These are phyloP conservation scores for Citrus sp. DNA, from an alignment of 345 rosid species.

Conservation along the genomic window DNA sequence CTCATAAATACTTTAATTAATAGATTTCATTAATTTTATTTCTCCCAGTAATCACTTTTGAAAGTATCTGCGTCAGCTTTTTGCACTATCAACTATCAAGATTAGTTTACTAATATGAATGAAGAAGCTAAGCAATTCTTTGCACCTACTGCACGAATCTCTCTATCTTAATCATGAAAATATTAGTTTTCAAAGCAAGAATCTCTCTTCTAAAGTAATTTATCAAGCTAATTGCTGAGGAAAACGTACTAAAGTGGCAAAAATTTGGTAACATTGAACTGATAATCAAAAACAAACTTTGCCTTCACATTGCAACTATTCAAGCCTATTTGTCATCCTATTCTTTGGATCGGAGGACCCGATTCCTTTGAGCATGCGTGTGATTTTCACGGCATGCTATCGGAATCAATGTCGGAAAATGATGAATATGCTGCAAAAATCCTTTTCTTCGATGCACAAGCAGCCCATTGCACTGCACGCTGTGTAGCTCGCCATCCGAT, in stretches of 20 bases:
- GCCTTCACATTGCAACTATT: not conserved
- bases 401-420: conserved; percentile 65
- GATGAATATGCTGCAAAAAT: conserved; percentile 59
- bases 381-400: conserved; percentile 13
- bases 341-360: not conserved
- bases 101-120: not conserved
- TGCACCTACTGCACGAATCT: not conserved
- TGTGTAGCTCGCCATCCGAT: conserved; percentile 41
- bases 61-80: too few species aligned
- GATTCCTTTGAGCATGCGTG: not conserved
- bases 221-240: too few species aligned
- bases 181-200: not conserved
- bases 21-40: not conserved
- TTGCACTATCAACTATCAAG: not conserved
- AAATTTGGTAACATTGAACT: not conserved
- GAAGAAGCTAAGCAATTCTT: not conserved
- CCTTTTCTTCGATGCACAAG: conserved; percentile 33
- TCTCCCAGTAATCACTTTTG: too few species aligned
- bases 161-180: not conserved
- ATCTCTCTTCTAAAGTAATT: not conserved
- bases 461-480: conserved; percentile 19
- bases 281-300: not conserved
- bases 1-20: not conserved
- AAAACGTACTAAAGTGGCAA: not conserved
- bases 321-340: conserved; percentile 1